Evolutionary conservation across 31 red algal species (phyloP), one percentile per base, ranked within the genome.

Genomic region (Asparagopsis taxiformis): DNA sequence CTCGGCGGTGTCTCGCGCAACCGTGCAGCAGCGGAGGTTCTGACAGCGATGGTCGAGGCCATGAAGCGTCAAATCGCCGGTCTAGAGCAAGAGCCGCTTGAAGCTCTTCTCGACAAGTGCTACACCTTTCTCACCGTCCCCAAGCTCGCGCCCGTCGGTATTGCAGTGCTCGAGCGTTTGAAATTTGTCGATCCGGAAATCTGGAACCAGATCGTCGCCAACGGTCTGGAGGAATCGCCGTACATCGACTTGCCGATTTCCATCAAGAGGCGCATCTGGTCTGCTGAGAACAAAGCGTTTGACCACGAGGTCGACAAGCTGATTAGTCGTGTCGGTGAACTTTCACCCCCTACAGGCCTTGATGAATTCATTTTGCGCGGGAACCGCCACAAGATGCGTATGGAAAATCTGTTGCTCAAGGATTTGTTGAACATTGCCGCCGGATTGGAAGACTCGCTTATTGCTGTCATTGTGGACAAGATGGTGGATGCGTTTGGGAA

Each of bases 241-340:
- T 88, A 88, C 30, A 78, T 55, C 3, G 83, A 88, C 41, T 65
- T 88, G 13, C 83, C 83, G 21, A 51, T 78, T 49, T 71, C 83
- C 19, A 71, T 88, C 65, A 88, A 88, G 66, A 63, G 69, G 31
- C 31, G 83, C 16, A 88, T 88, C 30, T 88, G 83, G 83, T 31
- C 62, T 1, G 32, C 48, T 11, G 72, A 88, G 49, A 39, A 35
- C 23, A 57, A 50, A 51, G 83, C 83, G 17, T 78, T 88, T 25
- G 83, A 88, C 36, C 66, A 78, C 39, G 83, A 88, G 49, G 50
- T 88, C 25, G 62, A 55, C 21, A 53, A 37, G 3, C 29, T 77
- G 25, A 38, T 88, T 8, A 52, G 67, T 29, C 36, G 73, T 55
- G 24, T 88, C 33, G 34, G 57, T 39, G 83, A 88, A 56, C 19